Percentiles rank a stretch among this genome's conserved stretches.
These are phyloP conservation scores for Podaxis mareebaensis DNA, from an alignment of 768 basidiomycete species.

Conservation along the genomic window DNA sequence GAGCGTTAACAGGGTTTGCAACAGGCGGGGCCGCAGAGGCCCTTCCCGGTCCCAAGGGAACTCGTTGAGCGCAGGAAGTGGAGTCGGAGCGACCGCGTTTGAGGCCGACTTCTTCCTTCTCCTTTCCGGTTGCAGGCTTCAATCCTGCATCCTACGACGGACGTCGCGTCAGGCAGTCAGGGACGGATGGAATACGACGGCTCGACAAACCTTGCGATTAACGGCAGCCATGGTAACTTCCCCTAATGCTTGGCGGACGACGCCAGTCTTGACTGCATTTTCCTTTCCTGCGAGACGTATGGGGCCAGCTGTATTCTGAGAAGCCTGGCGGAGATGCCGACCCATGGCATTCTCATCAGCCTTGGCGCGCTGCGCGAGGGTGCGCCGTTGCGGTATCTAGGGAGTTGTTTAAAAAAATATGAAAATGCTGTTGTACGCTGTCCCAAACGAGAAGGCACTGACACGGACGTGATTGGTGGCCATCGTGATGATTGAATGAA, in stretches of 20 bases:
- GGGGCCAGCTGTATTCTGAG: conserved; percentile 47
- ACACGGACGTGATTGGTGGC: conserved; percentile 65
- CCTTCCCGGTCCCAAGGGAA: conserved; percentile 65
- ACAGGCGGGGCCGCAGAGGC: conserved; percentile 44
- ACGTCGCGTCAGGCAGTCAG: not conserved
- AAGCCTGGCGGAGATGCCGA: conserved; percentile 64
- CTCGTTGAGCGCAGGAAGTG: conserved; percentile 63
- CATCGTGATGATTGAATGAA: conserved; percentile 40
- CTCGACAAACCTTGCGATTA: conserved; percentile 66
- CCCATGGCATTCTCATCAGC: conserved; percentile 78
- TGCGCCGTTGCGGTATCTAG: conserved; percentile 70
- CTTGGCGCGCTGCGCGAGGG: conserved; percentile 65
- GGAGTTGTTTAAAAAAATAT: conserved; percentile 15
- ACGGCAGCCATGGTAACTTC: conserved; percentile 81
- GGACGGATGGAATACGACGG: conserved; percentile 8
- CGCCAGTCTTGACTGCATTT: conserved; percentile 50
- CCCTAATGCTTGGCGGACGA: conserved; percentile 71
- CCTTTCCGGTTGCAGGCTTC: conserved; percentile 55
- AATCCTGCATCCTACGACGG: conserved; percentile 42
- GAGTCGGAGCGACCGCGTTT: conserved; percentile 69
- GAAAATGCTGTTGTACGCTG: conserved; percentile 2
- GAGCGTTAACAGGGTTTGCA: conserved; percentile 39
- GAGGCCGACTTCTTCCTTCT: conserved; percentile 67
- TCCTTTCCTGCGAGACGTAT: conserved; percentile 54
- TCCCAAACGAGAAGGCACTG: conserved; percentile 27